A percentile compares a stretch with the other conserved stretches of the same genome.
phyloP scores from a whole-genome alignment of 2,329 filamentous ascomycete species.

The Verticillium nonalfalfae region DNA sequence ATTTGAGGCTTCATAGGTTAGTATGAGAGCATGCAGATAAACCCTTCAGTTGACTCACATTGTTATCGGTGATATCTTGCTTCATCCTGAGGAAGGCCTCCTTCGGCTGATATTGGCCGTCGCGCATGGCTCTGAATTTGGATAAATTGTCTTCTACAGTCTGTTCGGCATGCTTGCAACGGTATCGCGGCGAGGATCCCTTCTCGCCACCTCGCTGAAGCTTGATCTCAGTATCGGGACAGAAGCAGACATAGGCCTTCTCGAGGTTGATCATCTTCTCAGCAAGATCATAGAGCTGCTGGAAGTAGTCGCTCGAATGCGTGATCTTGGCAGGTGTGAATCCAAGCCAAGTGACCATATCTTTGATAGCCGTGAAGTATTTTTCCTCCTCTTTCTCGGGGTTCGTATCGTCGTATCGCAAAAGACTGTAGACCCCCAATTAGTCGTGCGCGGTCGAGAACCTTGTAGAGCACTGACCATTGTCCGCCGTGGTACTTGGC shows the following conservation, averaged over 20 bases:
- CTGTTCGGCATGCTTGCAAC: conserved; percentile 74
- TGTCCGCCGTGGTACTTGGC: conserved; percentile 72
- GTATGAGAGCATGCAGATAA: not conserved
- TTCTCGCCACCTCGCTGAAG: conserved; percentile 76
- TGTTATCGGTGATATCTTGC: conserved; percentile 74
- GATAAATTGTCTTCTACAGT: conserved; percentile 67
- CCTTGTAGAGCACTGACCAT: not conserved
- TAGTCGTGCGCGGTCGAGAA: not conserved
- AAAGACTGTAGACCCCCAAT: conserved; percentile 41
- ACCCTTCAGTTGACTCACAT: conserved; percentile 27
- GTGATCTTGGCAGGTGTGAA: conserved; percentile 55
- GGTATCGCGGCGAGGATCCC: conserved; percentile 62
- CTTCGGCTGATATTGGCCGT: conserved; percentile 81
- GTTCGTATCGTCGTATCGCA: conserved; percentile 92
- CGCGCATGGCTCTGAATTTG: conserved; percentile 85
- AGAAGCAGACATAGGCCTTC: conserved; percentile 81
- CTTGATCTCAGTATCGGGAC: conserved; percentile 73
- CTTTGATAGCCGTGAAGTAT: conserved; percentile 83
- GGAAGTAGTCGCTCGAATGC: conserved; percentile 86
- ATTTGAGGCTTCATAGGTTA: conserved; percentile 68
- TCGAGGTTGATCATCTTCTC: conserved; percentile 73
- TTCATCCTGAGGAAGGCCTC: conserved; percentile 91
- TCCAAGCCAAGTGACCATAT: conserved; percentile 81
- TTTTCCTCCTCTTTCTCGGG: conserved; percentile 87
- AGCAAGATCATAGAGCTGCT: conserved; percentile 79